phyloP scores from a whole-genome alignment of 192 early-diverging fungal species.

The Gaertneriomyces sp. region DNA sequence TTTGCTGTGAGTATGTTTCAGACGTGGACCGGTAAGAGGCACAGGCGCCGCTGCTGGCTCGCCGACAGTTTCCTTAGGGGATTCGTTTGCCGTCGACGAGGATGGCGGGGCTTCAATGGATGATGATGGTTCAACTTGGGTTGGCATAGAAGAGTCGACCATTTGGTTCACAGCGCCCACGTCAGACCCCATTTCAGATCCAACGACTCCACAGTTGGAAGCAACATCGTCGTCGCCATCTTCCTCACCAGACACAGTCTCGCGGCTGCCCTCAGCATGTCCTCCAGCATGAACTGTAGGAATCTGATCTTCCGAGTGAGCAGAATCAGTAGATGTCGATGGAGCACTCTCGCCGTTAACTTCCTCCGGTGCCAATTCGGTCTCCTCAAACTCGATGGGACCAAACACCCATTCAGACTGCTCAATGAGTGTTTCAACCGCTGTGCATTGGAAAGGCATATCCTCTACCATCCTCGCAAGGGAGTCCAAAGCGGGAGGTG shows the following conservation, averaged over 20 bases:
- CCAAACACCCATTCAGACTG: slow-evolving; percentile 57
- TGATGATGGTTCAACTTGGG: not conserved
- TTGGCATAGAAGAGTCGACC: not conserved
- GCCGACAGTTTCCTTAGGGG: not conserved
- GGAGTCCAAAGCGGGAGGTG: slow-evolving; percentile 34
- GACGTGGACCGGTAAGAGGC: slow-evolving; percentile 1
- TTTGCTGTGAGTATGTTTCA: not conserved
- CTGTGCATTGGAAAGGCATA: slow-evolving; percentile 40
- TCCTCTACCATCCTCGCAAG: slow-evolving; percentile 33
- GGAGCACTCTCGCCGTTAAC: not conserved
- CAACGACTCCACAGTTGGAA: slow-evolving; percentile 1
- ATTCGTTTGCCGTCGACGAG: not conserved
- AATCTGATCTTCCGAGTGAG: not conserved
- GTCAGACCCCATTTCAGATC: slow-evolving; percentile 3
- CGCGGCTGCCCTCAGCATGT: not conserved
- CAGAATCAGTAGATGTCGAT: not conserved
- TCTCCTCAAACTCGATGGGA: slow-evolving; percentile 54
- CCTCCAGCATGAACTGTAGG: not conserved
- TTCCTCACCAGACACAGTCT: slow-evolving; percentile 2
- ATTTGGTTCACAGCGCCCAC: not conserved
- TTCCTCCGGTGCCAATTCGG: slow-evolving; percentile 30
- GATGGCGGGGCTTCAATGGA: not conserved
- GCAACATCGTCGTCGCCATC: slow-evolving; percentile 2
- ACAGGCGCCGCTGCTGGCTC: not conserved
- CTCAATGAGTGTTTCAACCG: slow-evolving; percentile 50